Percentiles rank a stretch among this genome's conserved stretches.
Evolutionary conservation across 805 yeast genomes (phyloP).

Genomic region (Kluyveromyces wickerhamii): DNA sequence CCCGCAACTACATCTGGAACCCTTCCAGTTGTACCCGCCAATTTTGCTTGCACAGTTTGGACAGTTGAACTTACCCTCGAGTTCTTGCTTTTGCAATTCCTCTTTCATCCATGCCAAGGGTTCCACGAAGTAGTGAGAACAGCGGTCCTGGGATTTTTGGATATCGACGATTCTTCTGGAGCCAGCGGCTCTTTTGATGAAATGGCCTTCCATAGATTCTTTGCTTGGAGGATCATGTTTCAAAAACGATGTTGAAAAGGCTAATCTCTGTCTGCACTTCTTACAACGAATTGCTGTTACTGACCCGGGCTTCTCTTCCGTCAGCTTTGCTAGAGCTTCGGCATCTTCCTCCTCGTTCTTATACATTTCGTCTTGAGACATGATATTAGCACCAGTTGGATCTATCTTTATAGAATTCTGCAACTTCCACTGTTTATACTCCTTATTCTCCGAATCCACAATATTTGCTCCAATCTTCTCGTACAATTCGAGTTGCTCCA

Average conservation of each 20-base stretch:
- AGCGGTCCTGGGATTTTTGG: slow-evolving; percentile 47
- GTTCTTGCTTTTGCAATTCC: slow-evolving; percentile 61
- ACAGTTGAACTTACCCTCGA: slow-evolving; percentile 84
- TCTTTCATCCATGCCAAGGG: slow-evolving; percentile 89
- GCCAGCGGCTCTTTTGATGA: slow-evolving; percentile 55
- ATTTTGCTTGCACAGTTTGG: slow-evolving; percentile 79
- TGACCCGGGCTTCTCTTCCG: slow-evolving; percentile 19
- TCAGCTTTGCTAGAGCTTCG: slow-evolving; percentile 16
- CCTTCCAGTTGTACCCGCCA: slow-evolving; percentile 93
- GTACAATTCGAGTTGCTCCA: slow-evolving; percentile 62
- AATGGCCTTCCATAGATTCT: slow-evolving; percentile 57
- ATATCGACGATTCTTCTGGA: slow-evolving; percentile 52
- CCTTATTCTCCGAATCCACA: slow-evolving; percentile 25
- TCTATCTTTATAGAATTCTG: slow-evolving; percentile 33
- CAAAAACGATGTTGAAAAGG: slow-evolving; percentile 53
- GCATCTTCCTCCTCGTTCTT: slow-evolving; percentile 25
- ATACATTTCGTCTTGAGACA: slow-evolving; percentile 27
- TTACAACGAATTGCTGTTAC: slow-evolving; percentile 59
- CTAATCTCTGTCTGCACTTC: slow-evolving; percentile 67
- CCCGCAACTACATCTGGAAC: slow-evolving; percentile 90
- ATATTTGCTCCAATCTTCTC: slow-evolving; percentile 35
- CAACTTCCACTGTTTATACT: slow-evolving; percentile 39
- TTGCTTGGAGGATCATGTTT: slow-evolving; percentile 60
- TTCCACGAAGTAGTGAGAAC: slow-evolving; percentile 84
- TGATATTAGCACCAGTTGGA: slow-evolving; percentile 32